Evolutionary conservation across 2,329 filamentous ascomycete genomes (phyloP), one percentile per base, ranked within the genome.

Genomic region (Biscogniauxia sp.): DNA sequence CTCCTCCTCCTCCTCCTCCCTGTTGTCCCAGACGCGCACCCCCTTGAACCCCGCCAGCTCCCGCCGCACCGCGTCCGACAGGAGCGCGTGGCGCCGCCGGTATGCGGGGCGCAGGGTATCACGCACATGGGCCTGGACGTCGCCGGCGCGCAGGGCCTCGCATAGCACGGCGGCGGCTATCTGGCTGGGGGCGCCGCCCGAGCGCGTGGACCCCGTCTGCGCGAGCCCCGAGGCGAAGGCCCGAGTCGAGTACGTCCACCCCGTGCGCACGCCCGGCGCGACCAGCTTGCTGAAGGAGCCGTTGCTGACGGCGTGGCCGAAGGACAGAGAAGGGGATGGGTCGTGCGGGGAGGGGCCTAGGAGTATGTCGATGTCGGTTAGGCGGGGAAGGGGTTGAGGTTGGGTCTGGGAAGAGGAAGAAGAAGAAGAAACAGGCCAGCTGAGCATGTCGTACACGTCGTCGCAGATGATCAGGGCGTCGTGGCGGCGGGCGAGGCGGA

Each of bases 381-480:
- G 79, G 0, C 92, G 86, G 2, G 92, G 92, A 8, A 93, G 85
- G 55, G 17, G 59, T 5, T 1, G 60, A 19, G 28, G 51, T 20
- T n/a, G 54, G 52, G 54, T 17, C 11, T 54, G 41, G 5, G 64
- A 50, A 2, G 57, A 37, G 0, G 59, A 13, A 4, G 51, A 11
- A 2, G 53, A 23, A 41, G 55, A 19, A 28, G 56, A 62, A 54
- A 77, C 71, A 2, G 85, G 83, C 92, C 93, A 97, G 72, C 93
- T 90, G 5, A 98, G 81, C 66, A 94, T 89, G 74, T 98, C 94
- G 73, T 99, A 99, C 9, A 98, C 93, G 74, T 99, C 95, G 76
- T 98, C 94, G 54, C 86, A 86, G 26, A 97, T 82, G 58, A 97
- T 76, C n/a, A 98, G 82, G 6, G 91, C 92, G 73, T 98, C 88